These are phyloP conservation scores for Mycena indigotica DNA, from an alignment of 768 basidiomycete species.

Conservation along the genomic window DNA sequence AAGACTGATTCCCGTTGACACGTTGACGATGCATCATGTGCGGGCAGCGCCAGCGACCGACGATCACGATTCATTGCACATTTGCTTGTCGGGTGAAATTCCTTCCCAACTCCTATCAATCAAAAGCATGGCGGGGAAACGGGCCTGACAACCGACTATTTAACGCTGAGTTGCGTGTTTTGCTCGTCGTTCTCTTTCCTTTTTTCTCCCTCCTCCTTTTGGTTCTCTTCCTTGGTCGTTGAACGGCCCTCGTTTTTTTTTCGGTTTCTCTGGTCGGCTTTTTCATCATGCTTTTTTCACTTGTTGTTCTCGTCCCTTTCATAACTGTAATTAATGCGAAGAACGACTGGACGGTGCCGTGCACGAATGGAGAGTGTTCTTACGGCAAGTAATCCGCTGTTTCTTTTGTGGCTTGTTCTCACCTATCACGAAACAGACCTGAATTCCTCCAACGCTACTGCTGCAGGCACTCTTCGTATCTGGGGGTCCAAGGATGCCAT, in stretches of 20 bases:
- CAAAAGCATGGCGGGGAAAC: too few species aligned
- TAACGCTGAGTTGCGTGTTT: too few species aligned
- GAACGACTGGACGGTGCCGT: slow-evolving; percentile 3
- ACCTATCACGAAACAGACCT: background rate
- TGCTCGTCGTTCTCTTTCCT: background rate
- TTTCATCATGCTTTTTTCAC: background rate
- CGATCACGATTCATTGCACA: too few species aligned
- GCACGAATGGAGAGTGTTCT: background rate
- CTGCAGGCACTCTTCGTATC: background rate
- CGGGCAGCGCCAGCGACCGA: too few species aligned
- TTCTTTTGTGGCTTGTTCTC: background rate
- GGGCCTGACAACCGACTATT: too few species aligned
- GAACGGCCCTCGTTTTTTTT: background rate
- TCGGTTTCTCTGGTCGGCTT: background rate
- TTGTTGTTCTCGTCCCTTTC: background rate
- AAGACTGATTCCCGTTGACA: too few species aligned
- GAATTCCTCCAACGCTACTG: slow-evolving; percentile 14
- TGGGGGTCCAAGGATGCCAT: background rate
- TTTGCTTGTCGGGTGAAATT: too few species aligned
- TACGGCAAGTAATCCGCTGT: background rate
- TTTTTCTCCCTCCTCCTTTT: background rate
- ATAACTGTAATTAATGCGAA: background rate
- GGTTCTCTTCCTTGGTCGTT: slow-evolving; percentile 2
- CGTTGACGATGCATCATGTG: too few species aligned
- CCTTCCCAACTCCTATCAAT: too few species aligned